Base-by-base conservation (phyloP, 345 rosid species). In the Litchi chinensis region DNA sequence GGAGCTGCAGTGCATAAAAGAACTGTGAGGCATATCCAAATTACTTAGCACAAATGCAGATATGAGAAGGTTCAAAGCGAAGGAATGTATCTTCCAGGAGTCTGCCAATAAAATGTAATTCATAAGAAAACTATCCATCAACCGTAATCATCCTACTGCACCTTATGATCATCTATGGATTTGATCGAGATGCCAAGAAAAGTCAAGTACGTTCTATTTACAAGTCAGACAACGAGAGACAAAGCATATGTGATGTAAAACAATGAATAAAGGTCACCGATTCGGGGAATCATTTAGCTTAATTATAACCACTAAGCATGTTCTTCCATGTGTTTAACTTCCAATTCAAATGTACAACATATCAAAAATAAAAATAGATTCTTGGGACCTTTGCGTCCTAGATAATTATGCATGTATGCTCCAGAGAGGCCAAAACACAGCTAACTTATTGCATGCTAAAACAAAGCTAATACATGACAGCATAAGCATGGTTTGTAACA, bases 1-100 rank as follows among this genome's bases (percentile, higher is more conserved):
- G 98, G 93, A 90, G 95, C 98, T 95, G 90, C 84, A 81, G 40
- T 57, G 81, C 54, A 82, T 32, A 64, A 57, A 80, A 77, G 62
- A 12, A 11, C 7, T 40, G 22, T 52, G 10, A 73, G 26, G 52
- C 52, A 24, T 12, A 62, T 22, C 32, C 52, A 3, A 46, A 11
- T 46, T 28, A 76, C 75, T 32, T 19, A 50, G 10, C 22, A 73
- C 68, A 63, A n/a, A 70, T 16, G n/a, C 18, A 4, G 21, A 28
- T 1, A n/a, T 6, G 11, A 52, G 3, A 54, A 52, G 22, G 46
- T 71, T 15, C 44, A 71, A 71, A 28, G 19, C 15, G 8, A 21
- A 52, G 64, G 75, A 52, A 71, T 10, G 75, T 13, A 13, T 48
- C 37, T 32, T 37, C 26, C 44, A 54, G 48, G 41, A 57, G 65